These are phyloP conservation scores for Primulina eburnea DNA, from an alignment of 257 asterid species.

Conservation along the genomic window DNA sequence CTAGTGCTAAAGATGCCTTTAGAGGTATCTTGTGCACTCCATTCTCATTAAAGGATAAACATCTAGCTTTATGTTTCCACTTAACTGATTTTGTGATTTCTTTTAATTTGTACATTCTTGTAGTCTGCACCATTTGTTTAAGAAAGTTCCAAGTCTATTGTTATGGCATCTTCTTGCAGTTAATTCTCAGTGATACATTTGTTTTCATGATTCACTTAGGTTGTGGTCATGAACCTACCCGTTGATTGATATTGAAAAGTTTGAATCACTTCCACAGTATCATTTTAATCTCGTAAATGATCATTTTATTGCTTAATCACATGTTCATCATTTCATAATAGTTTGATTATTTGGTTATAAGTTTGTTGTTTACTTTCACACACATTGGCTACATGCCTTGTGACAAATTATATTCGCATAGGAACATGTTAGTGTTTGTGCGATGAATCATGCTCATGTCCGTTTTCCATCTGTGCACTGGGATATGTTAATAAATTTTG, in stretches of 20 bases:
- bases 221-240: neutral
- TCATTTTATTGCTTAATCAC: neutral
- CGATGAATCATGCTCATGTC: neutral
- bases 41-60: slow-evolving; percentile 16
- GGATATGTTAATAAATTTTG: neutral
- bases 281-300: neutral
- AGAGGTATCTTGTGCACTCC: slow-evolving; percentile 49
- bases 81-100: slow-evolving; percentile 2
- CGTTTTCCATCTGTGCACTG: slow-evolving; percentile 3
- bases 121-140: slow-evolving; percentile 5
- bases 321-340: neutral
- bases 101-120: slow-evolving; percentile 10
- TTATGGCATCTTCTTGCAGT: slow-evolving; percentile 4
- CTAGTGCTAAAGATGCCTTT: slow-evolving; percentile 47
- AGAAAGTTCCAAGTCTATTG: slow-evolving; percentile 6
- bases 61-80: slow-evolving; percentile 17
- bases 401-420: neutral
- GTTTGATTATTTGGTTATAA: neutral
- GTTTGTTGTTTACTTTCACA: no score
- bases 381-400: no score
- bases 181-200: slow-evolving; percentile 10
- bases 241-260: slow-evolving; percentile 1
- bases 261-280: neutral
- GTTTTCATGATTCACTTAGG: neutral
- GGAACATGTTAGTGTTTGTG: slow-evolving; percentile 4